Evolutionary conservation across 1,139 yeast species (phyloP).

Genomic region (Kurtzmaniella natalensis): DNA sequence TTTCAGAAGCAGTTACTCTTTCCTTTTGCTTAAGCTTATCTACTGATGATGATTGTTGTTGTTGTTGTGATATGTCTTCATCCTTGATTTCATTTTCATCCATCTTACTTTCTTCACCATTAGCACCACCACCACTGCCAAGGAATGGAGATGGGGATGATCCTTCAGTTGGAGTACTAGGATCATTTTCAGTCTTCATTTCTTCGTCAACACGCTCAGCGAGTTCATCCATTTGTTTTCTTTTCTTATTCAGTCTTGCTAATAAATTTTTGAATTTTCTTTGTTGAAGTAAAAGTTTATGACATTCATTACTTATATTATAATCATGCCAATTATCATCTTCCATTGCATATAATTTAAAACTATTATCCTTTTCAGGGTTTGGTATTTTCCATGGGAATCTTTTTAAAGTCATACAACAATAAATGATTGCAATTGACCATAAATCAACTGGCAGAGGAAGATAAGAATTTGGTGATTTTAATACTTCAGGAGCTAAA

Average conservation of each 20-base stretch:
- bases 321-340: conserved; percentile 51
- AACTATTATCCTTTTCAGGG: conserved; percentile 76
- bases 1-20: conserved; percentile 16
- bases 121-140: background rate
- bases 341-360: conserved; percentile 55
- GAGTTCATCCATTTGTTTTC: conserved; percentile 19
- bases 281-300: conserved; percentile 42
- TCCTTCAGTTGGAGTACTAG: background rate
- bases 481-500: conserved; percentile 92
- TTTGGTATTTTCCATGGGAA: conserved; percentile 98
- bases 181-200: conserved; percentile 6
- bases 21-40: background rate
- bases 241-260: conserved; percentile 41
- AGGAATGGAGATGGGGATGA: no score
- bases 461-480: conserved; percentile 64
- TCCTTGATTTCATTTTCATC: conserved; percentile 11
- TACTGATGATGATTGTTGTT: background rate
- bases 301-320: conserved; percentile 47
- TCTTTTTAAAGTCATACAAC: conserved; percentile 91
- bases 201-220: conserved; percentile 8
- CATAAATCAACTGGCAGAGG: conserved; percentile 94
- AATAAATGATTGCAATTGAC: conserved; percentile 92
- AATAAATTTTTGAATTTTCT: conserved; percentile 40
- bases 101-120: conserved; percentile 2
- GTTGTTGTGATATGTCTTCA: conserved; percentile 4